Evolutionary conservation across 805 yeast genomes (phyloP).

Genomic region (Nakazawaea populi): DNA sequence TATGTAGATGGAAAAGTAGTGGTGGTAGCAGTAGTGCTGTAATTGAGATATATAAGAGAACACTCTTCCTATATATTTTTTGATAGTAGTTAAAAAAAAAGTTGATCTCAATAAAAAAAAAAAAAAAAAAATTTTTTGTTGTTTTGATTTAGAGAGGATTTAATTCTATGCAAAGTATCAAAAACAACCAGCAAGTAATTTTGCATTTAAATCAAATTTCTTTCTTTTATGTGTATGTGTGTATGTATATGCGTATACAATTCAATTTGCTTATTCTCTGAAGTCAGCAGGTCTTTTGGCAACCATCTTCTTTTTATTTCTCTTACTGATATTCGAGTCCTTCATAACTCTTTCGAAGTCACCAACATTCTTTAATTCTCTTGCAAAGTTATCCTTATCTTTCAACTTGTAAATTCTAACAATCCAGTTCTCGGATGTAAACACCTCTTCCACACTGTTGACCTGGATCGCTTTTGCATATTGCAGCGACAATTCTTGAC

Average conservation of each 20-base stretch:
- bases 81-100: too few species aligned
- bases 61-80: too few species aligned
- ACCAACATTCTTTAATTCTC: constrained; percentile 60
- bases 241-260: not conserved
- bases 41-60: too few species aligned
- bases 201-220: too few species aligned
- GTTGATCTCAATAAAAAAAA: too few species aligned
- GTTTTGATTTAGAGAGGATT: too few species aligned
- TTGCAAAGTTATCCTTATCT: constrained; percentile 80
- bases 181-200: too few species aligned
- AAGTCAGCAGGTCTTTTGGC: constrained; percentile 1
- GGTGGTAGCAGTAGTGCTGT: too few species aligned
- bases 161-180: too few species aligned
- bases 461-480: constrained; percentile 43
- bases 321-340: constrained; percentile 2
- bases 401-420: constrained; percentile 92
- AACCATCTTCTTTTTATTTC: constrained; percentile 10
- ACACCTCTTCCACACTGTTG: constrained; percentile 86
- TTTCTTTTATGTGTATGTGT: not conserved
- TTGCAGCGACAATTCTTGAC: constrained; percentile 42
- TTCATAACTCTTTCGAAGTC: constrained; percentile 34
- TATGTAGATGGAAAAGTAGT: too few species aligned
- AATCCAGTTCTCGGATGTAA: constrained; percentile 94
- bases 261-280: constrained; percentile 1
- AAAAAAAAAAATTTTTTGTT: too few species aligned